Base-by-base conservation (phyloP, 805 yeast species). In the Sugiyamaella boreocaroliniensis region DNA sequence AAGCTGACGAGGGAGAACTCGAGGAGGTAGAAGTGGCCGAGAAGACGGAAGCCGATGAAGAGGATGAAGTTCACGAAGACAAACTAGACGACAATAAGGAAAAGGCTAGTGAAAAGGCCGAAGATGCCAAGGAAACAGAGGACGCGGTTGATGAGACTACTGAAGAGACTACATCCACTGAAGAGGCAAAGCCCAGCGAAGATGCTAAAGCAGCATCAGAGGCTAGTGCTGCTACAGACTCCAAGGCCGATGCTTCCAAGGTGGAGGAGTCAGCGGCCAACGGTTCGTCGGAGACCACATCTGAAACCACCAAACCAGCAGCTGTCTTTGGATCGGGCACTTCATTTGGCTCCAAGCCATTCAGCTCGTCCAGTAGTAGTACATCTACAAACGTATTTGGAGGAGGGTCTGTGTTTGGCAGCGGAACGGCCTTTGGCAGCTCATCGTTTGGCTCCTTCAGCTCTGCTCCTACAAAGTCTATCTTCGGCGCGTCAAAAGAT, bases 291-390 rank as follows among this genome's bases (percentile, higher is more conserved):
- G 37, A 14, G n/a, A 14, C 12, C 4, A 32, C 37, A 32, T 3
- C 12, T 10, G 37, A 20, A 18, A 12, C 47, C 26, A 29, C 37
- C 4, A 37, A 40, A 16, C 15, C 43, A 19, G 12, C 16, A 11
- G 22, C 20, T 49, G 67, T 76, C 1, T 76, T 76, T 65, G 80
- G 80, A 2, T 68, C 75, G 19, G 74, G 73, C 0, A 69, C 78
- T 20, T 40, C 50, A 6, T 53, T 50, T 44, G 49, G 50, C 16
- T 49, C 49, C 12, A 47, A 47, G 20, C 46, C 43, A 16, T 45
- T 41, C 22, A 9, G 22, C 29, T 43, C 18, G 11, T 11, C 37
- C 11, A 32, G 4, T 32, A 32, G 6, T 4, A 32, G n/a, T n/a
- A n/a, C n/a, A n/a, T n/a, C 37, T 4, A 43, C 20, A 22, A 43